Evolutionary conservation across 495 filamentous ascomycete genomes (phyloP).

Genomic region (Aspergillus homomorphus): DNA sequence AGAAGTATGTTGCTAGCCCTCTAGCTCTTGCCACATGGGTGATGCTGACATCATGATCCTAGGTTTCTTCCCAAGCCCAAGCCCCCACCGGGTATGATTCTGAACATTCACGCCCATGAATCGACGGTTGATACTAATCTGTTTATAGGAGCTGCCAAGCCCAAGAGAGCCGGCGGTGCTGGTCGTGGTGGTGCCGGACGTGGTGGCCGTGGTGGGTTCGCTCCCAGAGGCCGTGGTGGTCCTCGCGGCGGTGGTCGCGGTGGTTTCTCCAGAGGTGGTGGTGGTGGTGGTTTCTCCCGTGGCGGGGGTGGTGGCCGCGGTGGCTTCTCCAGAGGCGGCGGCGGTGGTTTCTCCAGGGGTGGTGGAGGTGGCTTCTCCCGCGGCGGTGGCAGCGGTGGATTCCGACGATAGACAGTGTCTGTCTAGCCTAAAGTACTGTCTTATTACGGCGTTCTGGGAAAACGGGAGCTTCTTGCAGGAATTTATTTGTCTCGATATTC

Average conservation of each 20-base stretch:
- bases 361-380: constrained; percentile 19
- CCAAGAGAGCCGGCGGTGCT: constrained; percentile 57
- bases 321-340: constrained; percentile 26
- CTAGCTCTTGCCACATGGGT: background rate
- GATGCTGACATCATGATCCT: constrained; percentile 10
- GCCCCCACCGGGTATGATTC: constrained; percentile 65
- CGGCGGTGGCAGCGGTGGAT: constrained; percentile 39
- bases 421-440: constrained; percentile 36
- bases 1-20: constrained; percentile 55
- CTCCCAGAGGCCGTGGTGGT: constrained; percentile 36
- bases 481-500: constrained; percentile 37
- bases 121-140: constrained; percentile 15
- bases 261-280: constrained; percentile 33
- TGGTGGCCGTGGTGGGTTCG: constrained; percentile 43
- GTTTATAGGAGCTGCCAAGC: constrained; percentile 49
- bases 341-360: constrained; percentile 38
- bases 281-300: constrained; percentile 42
- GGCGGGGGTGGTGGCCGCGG: constrained; percentile 41
- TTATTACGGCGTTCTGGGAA: constrained; percentile 52
- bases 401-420: constrained; percentile 37
- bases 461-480: constrained; percentile 46
- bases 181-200: constrained; percentile 44
- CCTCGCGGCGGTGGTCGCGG: constrained; percentile 45
- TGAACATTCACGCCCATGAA: constrained; percentile 13
- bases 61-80: constrained; percentile 95